Evolutionary conservation across 805 yeast species (phyloP).

Genomic region (Gaillardinia entomophila): DNA sequence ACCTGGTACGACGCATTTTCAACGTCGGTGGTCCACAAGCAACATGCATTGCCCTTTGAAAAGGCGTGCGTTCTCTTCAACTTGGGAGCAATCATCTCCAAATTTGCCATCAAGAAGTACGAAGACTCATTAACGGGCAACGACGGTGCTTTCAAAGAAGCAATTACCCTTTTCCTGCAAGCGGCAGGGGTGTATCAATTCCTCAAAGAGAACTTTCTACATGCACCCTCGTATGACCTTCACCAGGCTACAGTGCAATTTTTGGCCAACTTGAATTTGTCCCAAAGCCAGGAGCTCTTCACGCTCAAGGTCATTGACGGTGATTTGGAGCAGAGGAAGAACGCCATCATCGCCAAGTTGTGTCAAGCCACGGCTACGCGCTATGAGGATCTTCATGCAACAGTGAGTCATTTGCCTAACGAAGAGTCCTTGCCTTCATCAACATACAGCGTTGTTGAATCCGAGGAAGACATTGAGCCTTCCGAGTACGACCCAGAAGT

Average conservation of each 20-base stretch:
- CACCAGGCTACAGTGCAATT: slow-evolving; percentile 62
- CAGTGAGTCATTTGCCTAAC: slow-evolving; percentile 22
- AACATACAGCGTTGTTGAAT: slow-evolving; percentile 14
- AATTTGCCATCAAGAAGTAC: slow-evolving; percentile 37
- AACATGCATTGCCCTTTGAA: slow-evolving; percentile 79
- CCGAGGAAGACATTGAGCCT: slow-evolving; percentile 14
- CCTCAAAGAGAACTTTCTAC: slow-evolving; percentile 73
- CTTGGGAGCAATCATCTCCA: slow-evolving; percentile 58
- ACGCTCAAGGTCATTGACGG: slow-evolving; percentile 52
- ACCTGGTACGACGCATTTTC: slow-evolving; percentile 77
- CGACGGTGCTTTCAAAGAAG: slow-evolving; percentile 47
- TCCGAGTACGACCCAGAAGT: slow-evolving; percentile 7
- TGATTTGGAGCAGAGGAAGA: slow-evolving; percentile 47
- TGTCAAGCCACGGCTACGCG: slow-evolving; percentile 55
- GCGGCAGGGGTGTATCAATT: slow-evolving; percentile 75
- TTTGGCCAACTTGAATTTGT: slow-evolving; percentile 60
- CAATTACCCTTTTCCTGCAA: slow-evolving; percentile 59
- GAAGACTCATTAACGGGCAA: slow-evolving; percentile 21
- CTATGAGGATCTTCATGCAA: slow-evolving; percentile 48
- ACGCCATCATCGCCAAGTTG: slow-evolving; percentile 69
- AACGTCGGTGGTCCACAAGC: slow-evolving; percentile 44
- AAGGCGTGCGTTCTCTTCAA: slow-evolving; percentile 83
- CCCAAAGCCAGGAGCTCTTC: slow-evolving; percentile 88
- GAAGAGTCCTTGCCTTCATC: slow-evolving; percentile 7
- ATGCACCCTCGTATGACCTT: slow-evolving; percentile 82